Base-by-base conservation (phyloP, 2,329 filamentous ascomycete genomes). In the Podosphaera xanthii region DNA sequence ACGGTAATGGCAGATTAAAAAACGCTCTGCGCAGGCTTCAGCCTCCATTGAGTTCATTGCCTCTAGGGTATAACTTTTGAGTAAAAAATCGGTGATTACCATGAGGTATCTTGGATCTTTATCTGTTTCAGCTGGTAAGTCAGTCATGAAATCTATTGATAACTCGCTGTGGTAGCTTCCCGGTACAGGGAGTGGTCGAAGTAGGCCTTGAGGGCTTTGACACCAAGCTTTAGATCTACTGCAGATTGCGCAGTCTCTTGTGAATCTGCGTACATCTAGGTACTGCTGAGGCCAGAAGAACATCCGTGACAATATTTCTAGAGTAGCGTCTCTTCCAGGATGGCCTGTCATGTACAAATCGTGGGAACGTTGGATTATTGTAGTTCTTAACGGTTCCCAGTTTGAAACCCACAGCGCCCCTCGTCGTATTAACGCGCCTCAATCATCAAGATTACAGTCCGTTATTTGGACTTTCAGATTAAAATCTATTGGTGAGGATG, bases 341-440 rank as follows among this genome's bases (percentile, higher is more conserved):
- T 55, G 31, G 36, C 34, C 31, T 36, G 52, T 55, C 9, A 55
- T 38, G 2, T 10, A 36, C 38, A 34, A 55, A 34, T 55, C 31
- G 38, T 55, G 52, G 52, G 52, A 55, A 6, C 34, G 52, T 55
- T 55, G 31, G 36, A 55, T 55, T 2, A 55, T 36, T 0, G 1
- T 22, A 22, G 22, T 55, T 55, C 33, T 55, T 4, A 55, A n/a
- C 38, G 33, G 52, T n/a, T 55, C 31, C 52, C 50, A 53, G 34
- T 53, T 53, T 53, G 31, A 31, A 14, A 53, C 50, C 50, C 52
- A 55, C n/a, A 44, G 34, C 54, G 12, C 36, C 7, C 35, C 54
- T 57, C 36, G 54, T 57, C 54, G 54, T 42, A 22, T 33, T 57
- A 44, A 57, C 36, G 54, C 54, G 7, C 54, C 36, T 57, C 54